Evolutionary conservation across 2,329 filamentous ascomycete species (phyloP), one percentile per base, ranked within the genome.

Genomic region (Parascedosporium putredinis): DNA sequence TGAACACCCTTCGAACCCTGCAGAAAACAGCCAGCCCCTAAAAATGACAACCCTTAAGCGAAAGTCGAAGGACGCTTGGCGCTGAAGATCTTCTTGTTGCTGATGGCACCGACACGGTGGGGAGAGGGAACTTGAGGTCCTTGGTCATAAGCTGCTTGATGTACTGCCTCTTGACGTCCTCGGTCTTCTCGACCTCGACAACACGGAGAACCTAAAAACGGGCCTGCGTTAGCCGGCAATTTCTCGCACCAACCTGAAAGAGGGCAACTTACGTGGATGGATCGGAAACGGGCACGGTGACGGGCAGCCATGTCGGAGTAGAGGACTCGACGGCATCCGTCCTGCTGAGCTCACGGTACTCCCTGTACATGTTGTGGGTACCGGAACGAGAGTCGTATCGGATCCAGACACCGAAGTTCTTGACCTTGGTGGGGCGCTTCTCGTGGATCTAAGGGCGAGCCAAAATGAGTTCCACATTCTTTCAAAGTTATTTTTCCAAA

Each of bases 321-420:
- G 70, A 98, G 83, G 62, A 91, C 76, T 97, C 87, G 67, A 97
- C 91, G 60, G 93, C 93, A 62, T 93, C 91, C 67, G 85, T 87
- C 74, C 93, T 83, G 70, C 87, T 91, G 82, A 97, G 87, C 82
- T 97, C 93, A 71, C 93, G 88, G 86, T 96, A 97, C 85, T 98
- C 93, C 85, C 97, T 97, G 88, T 98, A 98, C 93, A 98, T 98
- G 86, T 98, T 98, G 89, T 98, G 93, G 66, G 93, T 98, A 66
- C 93, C 93, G 65, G 93, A 97, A 75, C 93, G 91, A 57, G 94
- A 98, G 79, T 98, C 91, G 80, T 98, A 98, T 71, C 94, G 90
- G 78, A 98, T 85, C 94, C 94, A 98, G 83, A 98, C 84, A 73
- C 93, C 93, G 72, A 98, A 97, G 87, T 96, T 98, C 89, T 98